These are phyloP conservation scores for Auxenochlorella pyrenoidosa DNA, from an alignment of 139 green algal species.

Conservation along the genomic window DNA sequence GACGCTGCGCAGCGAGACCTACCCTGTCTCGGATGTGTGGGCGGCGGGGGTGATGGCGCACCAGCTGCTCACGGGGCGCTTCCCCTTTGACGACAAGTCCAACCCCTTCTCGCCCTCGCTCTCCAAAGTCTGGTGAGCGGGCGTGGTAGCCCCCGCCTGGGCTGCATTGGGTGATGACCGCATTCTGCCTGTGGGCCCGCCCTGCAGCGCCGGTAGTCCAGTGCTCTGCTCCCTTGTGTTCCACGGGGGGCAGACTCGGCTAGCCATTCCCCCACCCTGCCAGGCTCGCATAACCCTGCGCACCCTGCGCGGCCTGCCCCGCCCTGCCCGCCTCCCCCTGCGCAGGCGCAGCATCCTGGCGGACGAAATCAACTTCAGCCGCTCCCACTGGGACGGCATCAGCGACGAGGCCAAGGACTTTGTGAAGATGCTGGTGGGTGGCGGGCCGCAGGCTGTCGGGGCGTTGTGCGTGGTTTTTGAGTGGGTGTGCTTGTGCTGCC, in stretches of 20 bases:
- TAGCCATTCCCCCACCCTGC: no score
- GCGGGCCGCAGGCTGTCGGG: no score
- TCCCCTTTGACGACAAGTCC: constrained; percentile 90
- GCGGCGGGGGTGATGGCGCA: constrained; percentile 89
- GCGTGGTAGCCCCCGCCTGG: background rate
- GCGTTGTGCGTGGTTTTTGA: no score
- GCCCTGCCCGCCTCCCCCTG: background rate
- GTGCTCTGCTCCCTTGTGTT: background rate
- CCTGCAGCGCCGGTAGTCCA: background rate
- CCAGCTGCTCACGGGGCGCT: constrained; percentile 84
- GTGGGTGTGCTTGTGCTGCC: no score
- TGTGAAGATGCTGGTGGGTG: constrained; percentile 66
- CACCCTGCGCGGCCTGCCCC: no score
- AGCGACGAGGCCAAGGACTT: constrained; percentile 86
- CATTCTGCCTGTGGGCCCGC: background rate
- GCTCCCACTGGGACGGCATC: constrained; percentile 71
- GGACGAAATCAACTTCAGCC: constrained; percentile 26
- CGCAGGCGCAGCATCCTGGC: constrained; percentile 43
- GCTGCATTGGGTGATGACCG: background rate
- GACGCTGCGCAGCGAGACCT: constrained; percentile 75
- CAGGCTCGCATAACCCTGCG: background rate
- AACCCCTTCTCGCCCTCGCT: constrained; percentile 75
- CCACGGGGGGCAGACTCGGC: no score
- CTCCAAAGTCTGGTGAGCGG: constrained; percentile 69
- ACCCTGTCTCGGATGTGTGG: constrained; percentile 85